Evolutionary conservation across 352 stramenopile genomes (phyloP), one percentile per base, ranked within the genome.

Genomic region (Aphanomyces invadans): DNA sequence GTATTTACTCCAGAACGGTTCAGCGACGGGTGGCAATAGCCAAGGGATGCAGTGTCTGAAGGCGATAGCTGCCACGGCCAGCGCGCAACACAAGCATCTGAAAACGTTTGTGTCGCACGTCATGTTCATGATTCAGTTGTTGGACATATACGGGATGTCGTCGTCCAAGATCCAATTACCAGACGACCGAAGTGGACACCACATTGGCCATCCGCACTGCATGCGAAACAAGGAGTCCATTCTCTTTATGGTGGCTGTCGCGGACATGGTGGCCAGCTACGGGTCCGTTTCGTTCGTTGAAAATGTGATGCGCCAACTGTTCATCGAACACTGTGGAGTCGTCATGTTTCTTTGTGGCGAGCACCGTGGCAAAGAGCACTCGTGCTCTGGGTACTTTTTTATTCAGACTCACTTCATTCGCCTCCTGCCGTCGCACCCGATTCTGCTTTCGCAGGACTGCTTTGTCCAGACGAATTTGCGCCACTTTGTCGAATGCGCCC

Each of bases 311-410:
- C 48, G 42, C n/a, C 17, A 39, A 17, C 38, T 67, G 21, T 52
- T 67, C n/a, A 26, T 67, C 19, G 60, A 67, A 31, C 49, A 59
- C 32, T 9, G 42, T 26, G 60, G 60, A 17, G 60, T 67, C 49
- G 29, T 67, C 45, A 42, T 33, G 49, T 59, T 46, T 33, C 49
- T 67, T 5, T 67, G 60, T 38, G 60, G 42, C 15, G 10, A 42
- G n/a, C 60, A 67, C 28, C 39, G 60, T 12, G 21, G 29, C n/a
- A 26, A 19, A 12, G 60, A 67, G n/a, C 42, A 67, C 32, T 7
- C 36, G 10, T 67, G 60, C 38, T 67, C 38, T 17, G 33, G 38
- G 9, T 48, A 56, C 45, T 28, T 67, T 21, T 33, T 44, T 17
- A n/a, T 67, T 2, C 60, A 67, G 21, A 11, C 15, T 5, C 31